Evolutionary conservation across 1,139 yeast species (phyloP), one percentile per base, ranked within the genome.

Genomic region (Kodamaea suecica): DNA sequence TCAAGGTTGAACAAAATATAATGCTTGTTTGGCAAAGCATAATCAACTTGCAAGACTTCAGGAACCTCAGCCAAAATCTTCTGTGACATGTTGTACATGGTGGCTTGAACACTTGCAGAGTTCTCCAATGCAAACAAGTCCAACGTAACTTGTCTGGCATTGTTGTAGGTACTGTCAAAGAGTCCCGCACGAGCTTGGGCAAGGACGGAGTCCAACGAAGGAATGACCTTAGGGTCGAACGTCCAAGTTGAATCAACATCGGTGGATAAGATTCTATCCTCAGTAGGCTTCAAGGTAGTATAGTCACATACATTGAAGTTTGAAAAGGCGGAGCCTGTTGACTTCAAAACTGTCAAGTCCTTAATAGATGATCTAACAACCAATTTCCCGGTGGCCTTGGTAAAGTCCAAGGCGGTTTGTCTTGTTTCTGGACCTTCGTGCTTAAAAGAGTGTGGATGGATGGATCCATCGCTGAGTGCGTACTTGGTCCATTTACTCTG

Each of bases 281-380:
- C 68, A 31, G 95, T 81, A 47, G 94, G 95, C 53, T 78, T 61
- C 55, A 88, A 76, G 31, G 88, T 87, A 47, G 97, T 88, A 73
- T 78, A 86, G 55, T 88, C 96, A 64, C 95, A 87, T 34, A 70
- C 72, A 66, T 86, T 73, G 72, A 71, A 88, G 33, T 94, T 95
- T 62, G 84, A 80, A 67, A 88, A 88, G 84, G 84, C 86, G 21
- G 96, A 86, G 15, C 95, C 94, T n/a, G 97, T 88, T 27, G 94
- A 82, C 63, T 88, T 88, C 57, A 88, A 78, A 20, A 88, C 95
- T 7, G 94, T 86, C 55, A 88, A 73, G 50, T 84, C 95, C 59
- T 83, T 80, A 52, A 88, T 73, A 21, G 90, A 79, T 3, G 95
- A 82, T n/a, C 69, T 58, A 45, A 88, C 61, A 23, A 59, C 53